Conservation (phyloP, 495 filamentous ascomycete species). For the Niebla homalea region DNA sequence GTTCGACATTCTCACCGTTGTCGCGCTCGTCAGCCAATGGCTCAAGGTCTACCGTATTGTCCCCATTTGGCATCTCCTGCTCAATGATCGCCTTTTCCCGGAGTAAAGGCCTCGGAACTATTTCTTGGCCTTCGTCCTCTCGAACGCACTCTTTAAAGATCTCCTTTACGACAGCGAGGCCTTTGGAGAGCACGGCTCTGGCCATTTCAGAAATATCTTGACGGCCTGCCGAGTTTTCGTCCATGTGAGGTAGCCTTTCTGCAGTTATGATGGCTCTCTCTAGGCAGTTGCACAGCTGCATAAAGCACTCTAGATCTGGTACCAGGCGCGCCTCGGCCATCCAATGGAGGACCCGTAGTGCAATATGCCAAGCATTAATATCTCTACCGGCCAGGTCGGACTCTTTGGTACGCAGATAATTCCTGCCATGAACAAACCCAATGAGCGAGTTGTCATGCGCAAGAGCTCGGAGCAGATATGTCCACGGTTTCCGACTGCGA, state of each 20-base stretch:
- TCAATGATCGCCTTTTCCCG: slow-evolving; percentile 6
- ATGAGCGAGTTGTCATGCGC: not conserved
- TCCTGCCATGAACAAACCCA: no score
- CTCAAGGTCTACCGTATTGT: no score
- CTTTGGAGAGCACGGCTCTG: not conserved
- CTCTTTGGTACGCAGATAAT: no score
- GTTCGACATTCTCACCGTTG: not conserved
- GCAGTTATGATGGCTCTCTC: slow-evolving; percentile 24
- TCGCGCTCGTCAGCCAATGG: not conserved
- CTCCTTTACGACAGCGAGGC: slow-evolving; percentile 3
- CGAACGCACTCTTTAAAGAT: slow-evolving; percentile 10
- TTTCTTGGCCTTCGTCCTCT: not conserved
- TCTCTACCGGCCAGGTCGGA: not conserved
- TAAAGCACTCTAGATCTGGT: slow-evolving; percentile 30
- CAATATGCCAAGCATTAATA: slow-evolving; percentile 7
- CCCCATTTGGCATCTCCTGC: not conserved
- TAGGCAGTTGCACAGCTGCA: slow-evolving; percentile 32
- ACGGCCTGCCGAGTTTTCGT: not conserved
- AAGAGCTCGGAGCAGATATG: slow-evolving; percentile 11
- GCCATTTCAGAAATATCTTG: not conserved
- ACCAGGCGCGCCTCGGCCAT: slow-evolving; percentile 29
- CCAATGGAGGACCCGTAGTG: slow-evolving; percentile 17
- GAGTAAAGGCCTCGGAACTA: slow-evolving; percentile 1
- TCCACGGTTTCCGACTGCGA: slow-evolving; percentile 17
- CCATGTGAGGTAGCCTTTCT: not conserved